phyloP scores from a whole-genome alignment of 225 moss, liverwort and hornwort species.

The Sphagnum tenellum region DNA sequence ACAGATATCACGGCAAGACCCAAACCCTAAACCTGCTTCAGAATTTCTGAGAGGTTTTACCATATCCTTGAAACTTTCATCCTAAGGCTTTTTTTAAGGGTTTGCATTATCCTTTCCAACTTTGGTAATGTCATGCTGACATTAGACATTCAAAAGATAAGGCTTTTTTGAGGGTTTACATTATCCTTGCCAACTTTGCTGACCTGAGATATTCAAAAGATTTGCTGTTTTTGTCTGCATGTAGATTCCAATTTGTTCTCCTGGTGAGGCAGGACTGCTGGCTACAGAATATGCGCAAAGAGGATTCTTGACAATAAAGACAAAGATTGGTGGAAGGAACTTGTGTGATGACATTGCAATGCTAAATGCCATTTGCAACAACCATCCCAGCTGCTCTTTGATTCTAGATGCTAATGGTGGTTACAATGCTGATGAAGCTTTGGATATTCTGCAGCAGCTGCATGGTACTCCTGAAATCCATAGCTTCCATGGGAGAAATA shows the following conservation, averaged over 20 bases:
- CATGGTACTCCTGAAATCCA: slow-evolving; percentile 27
- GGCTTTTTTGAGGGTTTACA: neutral
- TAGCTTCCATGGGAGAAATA: too few relatives aligned
- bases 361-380: slow-evolving; percentile 56
- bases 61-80: too few relatives aligned
- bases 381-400: slow-evolving; percentile 66
- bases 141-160: neutral
- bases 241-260: slow-evolving; percentile 78
- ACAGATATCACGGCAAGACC: slow-evolving; percentile 77
- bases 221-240: neutral
- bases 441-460: slow-evolving; percentile 67
- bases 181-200: neutral
- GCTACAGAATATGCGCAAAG: slow-evolving; percentile 51
- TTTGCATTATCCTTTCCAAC: too few relatives aligned
- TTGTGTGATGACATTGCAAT: slow-evolving; percentile 54
- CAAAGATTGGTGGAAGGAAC: slow-evolving; percentile 70
- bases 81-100: too few relatives aligned
- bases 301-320: slow-evolving; percentile 77
- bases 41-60: neutral
- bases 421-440: slow-evolving; percentile 50
- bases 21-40: neutral
- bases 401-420: slow-evolving; percentile 87
- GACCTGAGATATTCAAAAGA: neutral
- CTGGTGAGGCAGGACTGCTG: slow-evolving; percentile 61
- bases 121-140: too few relatives aligned